Evolutionary conservation across 129 eudicot genomes (phyloP), one percentile per base, ranked within the genome.

Genomic region (Pseudognaphalium luteoalbum): DNA sequence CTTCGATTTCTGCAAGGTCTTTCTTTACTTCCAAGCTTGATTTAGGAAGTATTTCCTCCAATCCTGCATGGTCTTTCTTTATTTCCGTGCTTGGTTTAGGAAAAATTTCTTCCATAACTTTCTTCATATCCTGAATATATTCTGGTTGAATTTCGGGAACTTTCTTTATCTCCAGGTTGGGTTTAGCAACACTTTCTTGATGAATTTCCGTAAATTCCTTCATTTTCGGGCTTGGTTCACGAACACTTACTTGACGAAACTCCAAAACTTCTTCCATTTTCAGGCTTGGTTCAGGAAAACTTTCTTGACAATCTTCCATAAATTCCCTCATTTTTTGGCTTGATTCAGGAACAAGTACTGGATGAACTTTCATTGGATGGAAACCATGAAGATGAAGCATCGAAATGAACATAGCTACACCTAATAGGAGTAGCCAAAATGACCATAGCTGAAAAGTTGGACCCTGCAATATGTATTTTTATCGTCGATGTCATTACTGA

Each of bases 401-500:
- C 6, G 25, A 41, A 16, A 68, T 39, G 51, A 69, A 20, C 14
- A 58, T 41, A 39, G 62, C 76, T 14, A 59, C 22, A 14, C 25
- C 61, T 58, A 77, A 30, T 3, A 69, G 14, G 12, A 41, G 70
- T 12, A 77, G 22, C 12, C 60, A 59, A 59, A 33, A 30, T 39
- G 47, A 4, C 70, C 81, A 69, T 77, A 19, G 33, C 35, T 17
- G 62, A 41, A 69, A 14, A 11, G 22, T 57, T 11, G 6, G 14
- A 68, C 62, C 81, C 81, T 77, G 76, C 70, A 77, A 77, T 41
- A 68, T 41, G 16, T 17, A 15, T 3, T 52, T 20, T 39, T 41
- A 22, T 47, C 14, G 54, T 14, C n/a, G 5, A 47, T 14, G 54
- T 47, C n/a, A 47, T 47, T 47, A 14, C n/a, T 1, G 6, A 47